Conservation (phyloP, 805 yeast genomes). For the Yueomyces sp. region DNA sequence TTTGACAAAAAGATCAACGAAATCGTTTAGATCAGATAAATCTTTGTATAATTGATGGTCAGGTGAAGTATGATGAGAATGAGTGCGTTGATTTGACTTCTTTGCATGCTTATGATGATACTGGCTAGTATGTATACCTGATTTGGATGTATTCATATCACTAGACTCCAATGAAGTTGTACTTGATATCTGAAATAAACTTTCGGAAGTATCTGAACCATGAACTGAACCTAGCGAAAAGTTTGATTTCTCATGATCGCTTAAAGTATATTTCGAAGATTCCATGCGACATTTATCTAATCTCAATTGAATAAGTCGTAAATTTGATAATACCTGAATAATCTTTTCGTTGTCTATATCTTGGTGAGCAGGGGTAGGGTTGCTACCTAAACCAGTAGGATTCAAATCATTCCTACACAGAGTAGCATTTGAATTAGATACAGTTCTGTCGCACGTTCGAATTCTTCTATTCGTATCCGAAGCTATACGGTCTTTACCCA, state of each 20-base stretch:
- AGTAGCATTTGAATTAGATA: not conserved
- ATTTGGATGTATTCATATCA: not conserved
- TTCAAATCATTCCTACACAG: too few species aligned
- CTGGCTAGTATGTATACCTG: not conserved
- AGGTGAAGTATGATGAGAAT: not conserved
- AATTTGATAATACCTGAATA: conserved; percentile 1
- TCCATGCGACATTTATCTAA: conserved; percentile 18
- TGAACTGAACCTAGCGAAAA: too few species aligned
- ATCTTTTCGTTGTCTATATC: not conserved
- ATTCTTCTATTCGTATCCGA: too few species aligned
- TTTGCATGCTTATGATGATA: not conserved
- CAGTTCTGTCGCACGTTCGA: not conserved
- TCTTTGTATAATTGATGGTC: conserved; percentile 14
- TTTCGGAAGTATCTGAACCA: not conserved
- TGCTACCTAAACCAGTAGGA: not conserved
- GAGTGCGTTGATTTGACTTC: not conserved
- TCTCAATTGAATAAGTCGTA: conserved; percentile 14
- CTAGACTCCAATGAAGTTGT: conserved; percentile 1
- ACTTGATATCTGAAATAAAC: not conserved
- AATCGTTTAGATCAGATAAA: conserved; percentile 12
- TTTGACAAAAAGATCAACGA: conserved; percentile 10
- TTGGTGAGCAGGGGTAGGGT: not conserved
- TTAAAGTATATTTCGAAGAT: conserved; percentile 10
- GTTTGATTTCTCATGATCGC: too few species aligned
- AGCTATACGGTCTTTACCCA: too few species aligned